Base-by-base conservation (phyloP, 441 rosid species). In the California macrophylla region DNA sequence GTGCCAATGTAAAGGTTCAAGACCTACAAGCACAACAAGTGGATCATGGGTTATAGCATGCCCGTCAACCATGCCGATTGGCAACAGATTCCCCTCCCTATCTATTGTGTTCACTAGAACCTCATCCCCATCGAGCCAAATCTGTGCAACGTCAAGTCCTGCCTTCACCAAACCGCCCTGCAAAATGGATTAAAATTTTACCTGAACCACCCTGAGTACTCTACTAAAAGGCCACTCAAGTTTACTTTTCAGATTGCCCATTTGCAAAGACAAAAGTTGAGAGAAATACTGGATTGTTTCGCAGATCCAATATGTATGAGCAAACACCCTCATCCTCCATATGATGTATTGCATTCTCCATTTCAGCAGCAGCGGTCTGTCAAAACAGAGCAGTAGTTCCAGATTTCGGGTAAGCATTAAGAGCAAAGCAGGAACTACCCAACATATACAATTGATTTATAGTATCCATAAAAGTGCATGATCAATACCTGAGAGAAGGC, bases 131-230 rank as follows among this genome's bases (percentile, higher is more conserved):
- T 92, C 98, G 20, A 90, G 83, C 98, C 98, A 92, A 69, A 92
- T 81, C 34, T 85, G 90, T 38, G 96, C 95, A 70, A 90, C 92
- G 73, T 92, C 98, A 10, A 92, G 93, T 68, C 98, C 95, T 42
- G 84, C 93, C 84, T 82, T 87, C 77, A 92, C 96, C 73, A 92
- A 76, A 65, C 96, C 98, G n/a, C 98, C 98, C 95, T 92, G 81
- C 60, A 70, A 42, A 66, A 78, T 50, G 50, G 65, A 62, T 54
- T 18, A 0, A 45, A 45, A 66, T 71, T 3, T n/a, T 2, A 58
- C 3, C 12, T 5, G 3, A 20, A 58, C 12, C 28, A 21, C 36
- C 1, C n/a, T 58, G 34, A 61, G 25, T 54, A 21, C 40, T 24
- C n/a, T 58, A 58, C 64, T 23, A 58, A 58, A 23, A 24, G 64